These are phyloP conservation scores for Candida ortonii DNA, from an alignment of 805 yeast genomes.

Conservation along the genomic window DNA sequence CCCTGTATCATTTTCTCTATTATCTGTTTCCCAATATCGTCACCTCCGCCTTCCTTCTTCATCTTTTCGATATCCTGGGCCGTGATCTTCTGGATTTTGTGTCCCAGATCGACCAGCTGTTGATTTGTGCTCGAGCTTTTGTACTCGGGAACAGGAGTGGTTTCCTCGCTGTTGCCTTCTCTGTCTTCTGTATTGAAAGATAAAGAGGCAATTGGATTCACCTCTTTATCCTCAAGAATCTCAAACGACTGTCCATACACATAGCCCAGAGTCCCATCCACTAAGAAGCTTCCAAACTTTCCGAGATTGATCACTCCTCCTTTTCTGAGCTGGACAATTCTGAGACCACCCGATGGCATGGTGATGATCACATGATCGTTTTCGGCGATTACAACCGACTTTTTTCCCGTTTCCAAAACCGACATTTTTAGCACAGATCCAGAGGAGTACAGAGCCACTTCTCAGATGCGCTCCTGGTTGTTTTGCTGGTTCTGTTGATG, in stretches of 20 bases:
- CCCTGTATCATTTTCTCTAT: constrained; percentile 79
- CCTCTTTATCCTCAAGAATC: constrained; percentile 54
- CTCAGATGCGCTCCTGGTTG: no score
- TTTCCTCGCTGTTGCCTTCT: constrained; percentile 20
- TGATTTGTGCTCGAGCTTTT: constrained; percentile 59
- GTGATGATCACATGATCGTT: constrained; percentile 61
- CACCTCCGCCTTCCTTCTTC: constrained; percentile 66
- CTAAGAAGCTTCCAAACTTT: constrained; percentile 84
- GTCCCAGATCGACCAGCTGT: constrained; percentile 64
- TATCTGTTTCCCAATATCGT: constrained; percentile 67
- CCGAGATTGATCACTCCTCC: constrained; percentile 72
- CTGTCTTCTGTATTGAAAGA: constrained; percentile 27
- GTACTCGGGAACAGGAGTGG: constrained; percentile 23
- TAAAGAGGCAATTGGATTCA: constrained; percentile 46
- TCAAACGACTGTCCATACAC: constrained; percentile 91
- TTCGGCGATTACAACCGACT: constrained; percentile 35
- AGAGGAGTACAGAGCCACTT: no score
- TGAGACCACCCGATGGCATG: constrained; percentile 78
- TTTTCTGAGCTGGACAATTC: constrained; percentile 64
- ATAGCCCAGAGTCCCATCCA: constrained; percentile 71
- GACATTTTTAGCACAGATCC: no score
- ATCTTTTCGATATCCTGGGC: constrained; percentile 81
- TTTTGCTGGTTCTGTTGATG: no score
- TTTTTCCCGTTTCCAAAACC: no score
- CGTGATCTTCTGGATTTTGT: constrained; percentile 67